Base-by-base conservation (phyloP, 106 monocot species). In the Dactylorhiza incarnata region DNA sequence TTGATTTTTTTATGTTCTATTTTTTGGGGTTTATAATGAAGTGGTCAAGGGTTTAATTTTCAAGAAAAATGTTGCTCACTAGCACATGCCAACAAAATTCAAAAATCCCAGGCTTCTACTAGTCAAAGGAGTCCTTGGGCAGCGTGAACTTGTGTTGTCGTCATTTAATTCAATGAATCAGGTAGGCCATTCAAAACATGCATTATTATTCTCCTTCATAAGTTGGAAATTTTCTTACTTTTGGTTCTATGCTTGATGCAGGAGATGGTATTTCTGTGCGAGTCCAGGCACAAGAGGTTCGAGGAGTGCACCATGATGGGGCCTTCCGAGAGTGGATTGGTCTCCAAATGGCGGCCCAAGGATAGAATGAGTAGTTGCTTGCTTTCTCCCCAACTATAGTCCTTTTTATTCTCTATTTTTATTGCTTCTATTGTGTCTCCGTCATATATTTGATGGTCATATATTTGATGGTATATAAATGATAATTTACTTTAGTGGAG, bases 31-130 rank as follows among this genome's bases (percentile, higher is more conserved):
- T 79, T 85, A 77, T 88, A 99, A 94, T 86, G 72, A 91, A 80
- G 86, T 99, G 75, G 81, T 99, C 76, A 90, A 87, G 48, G 97
- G 97, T 12, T 82, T 94, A 79, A 94, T 94, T 48, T 99, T 94
- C 78, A 99, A 94, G 83, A 99, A 99, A 75, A 94, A 89, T 56
- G 78, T 89, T 73, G 94, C 99, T 22, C 99, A 99, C 62, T 94
- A 99, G 76, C 99, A 87, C 86, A 99, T 99, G 99, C 86, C 99
- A 22, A 92, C 88, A 66, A 85, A 81, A 25, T 84, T 77, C 72
- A 83, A 81, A 75, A 91, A 94, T 77, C 94, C 99, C 22, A 89
- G n/a, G 77, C 76, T 99, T 49, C 85, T 99, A 71, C 83, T 99
- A 22, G 82, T 99, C 48, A 66, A 80, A 58, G 94, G 91, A 19